These are phyloP conservation scores for Paspalum vaginatum DNA, from an alignment of 176 grass and related monocot species.

Conservation along the genomic window DNA sequence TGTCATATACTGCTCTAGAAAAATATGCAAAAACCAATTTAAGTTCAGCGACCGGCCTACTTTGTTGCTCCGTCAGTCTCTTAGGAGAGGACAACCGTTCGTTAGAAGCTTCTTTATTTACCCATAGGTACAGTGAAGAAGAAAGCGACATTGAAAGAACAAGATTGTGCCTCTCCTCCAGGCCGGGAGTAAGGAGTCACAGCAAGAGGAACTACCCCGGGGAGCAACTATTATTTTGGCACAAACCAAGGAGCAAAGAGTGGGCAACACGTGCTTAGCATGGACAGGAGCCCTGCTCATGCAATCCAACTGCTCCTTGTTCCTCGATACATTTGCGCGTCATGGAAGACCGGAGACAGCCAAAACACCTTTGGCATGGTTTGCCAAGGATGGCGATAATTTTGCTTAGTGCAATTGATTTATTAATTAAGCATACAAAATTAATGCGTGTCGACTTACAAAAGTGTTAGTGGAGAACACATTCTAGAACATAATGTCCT, in stretches of 20 bases:
- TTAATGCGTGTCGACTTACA: background rate
- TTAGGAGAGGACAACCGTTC: background rate
- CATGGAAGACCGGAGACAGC: conserved; percentile 3
- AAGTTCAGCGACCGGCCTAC: background rate
- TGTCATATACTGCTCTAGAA: no score
- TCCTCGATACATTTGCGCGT: conserved; percentile 37
- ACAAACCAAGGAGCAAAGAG: conserved; percentile 56
- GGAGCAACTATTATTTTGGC: conserved; percentile 37
- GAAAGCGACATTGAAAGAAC: background rate
- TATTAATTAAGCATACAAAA: background rate
- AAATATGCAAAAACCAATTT: no score
- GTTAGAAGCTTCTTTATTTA: conserved; percentile 42
- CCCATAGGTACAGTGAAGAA: background rate
- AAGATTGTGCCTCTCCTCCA: background rate
- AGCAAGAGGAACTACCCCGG: conserved; percentile 29
- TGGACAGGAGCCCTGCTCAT: conserved; percentile 42
- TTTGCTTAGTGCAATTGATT: background rate
- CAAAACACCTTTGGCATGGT: conserved; percentile 34
- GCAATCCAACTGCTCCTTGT: conserved; percentile 51
- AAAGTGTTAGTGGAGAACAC: background rate
- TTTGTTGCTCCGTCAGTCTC: background rate
- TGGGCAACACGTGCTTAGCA: conserved; percentile 54
- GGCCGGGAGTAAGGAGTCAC: conserved; percentile 44
- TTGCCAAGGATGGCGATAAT: background rate
- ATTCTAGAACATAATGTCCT: background rate